Conservation (phyloP, 306 rosid genomes). For the Ziziphus jujuba region DNA sequence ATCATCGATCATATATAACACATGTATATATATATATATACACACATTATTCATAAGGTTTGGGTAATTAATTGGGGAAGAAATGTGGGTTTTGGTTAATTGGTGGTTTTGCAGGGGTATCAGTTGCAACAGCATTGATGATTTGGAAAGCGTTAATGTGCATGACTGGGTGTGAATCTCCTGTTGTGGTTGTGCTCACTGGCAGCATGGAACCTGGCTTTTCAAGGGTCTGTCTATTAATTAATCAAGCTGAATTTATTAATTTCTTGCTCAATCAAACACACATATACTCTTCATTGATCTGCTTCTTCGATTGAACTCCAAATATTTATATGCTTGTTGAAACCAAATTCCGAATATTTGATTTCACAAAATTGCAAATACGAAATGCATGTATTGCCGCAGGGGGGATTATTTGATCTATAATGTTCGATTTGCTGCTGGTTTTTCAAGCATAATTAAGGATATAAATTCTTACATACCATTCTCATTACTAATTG, state of each 20-base stretch:
- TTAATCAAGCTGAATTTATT: conserved; percentile 32
- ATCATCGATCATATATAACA: no score
- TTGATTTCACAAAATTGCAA: no score
- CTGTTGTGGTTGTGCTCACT: conserved; percentile 76
- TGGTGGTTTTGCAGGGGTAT: conserved; percentile 48
- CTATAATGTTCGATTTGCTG: no score
- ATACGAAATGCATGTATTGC: no score
- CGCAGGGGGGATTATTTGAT: no score
- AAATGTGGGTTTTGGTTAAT: neutral
- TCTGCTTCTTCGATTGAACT: neutral
- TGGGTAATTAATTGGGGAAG: neutral
- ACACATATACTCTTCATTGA: neutral
- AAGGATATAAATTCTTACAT: no score
- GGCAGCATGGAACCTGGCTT: conserved; percentile 95
- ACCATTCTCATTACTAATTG: no score
- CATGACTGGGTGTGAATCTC: conserved; percentile 73
- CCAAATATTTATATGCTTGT: no score
- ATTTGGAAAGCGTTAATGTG: conserved; percentile 77
- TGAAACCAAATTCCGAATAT: no score
- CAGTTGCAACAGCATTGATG: conserved; percentile 58
- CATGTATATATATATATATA: no score
- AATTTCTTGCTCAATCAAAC: neutral
- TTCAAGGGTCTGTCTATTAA: conserved; percentile 49
- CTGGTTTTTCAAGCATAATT: no score
- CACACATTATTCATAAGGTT: neutral